Base-by-base conservation (phyloP, 192 early-diverging fungal genomes). In the Tieghemiomyces parasiticus region DNA sequence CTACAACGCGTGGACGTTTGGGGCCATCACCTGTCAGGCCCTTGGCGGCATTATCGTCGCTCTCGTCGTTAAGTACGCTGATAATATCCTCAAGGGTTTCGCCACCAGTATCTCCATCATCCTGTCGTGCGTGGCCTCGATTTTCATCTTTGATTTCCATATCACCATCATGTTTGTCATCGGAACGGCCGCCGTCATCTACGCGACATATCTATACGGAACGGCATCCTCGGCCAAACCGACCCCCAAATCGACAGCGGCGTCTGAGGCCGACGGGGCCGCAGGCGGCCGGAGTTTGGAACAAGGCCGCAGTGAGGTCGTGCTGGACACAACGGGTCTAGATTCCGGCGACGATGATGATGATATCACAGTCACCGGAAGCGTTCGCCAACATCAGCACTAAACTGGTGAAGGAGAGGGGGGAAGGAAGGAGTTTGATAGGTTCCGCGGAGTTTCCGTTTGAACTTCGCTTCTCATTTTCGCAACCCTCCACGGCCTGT, bases 1-100 rank as follows among this genome's bases (percentile, higher is more conserved):
- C 24, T 99, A 99, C 71, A 91, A 78, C 42, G 29, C 49, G 29
- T 84, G 91, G 78, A 89, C 92, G 1, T 80, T 77, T 63, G 73
- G 64, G 3, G 93, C 91, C 3, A 99, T 99, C 58, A 62, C 72
- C 3, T 86, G 83, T 65, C 93, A 95, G 72, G 92, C 95, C 0
- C 64, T 87, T 20, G 95, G 95, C 38, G 95, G 95, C 4, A 72
- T 99, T 9, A 81, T 99, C 59, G 95, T 97, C 0, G 92, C 95
- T 0, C 63, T 99, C 0, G 93, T 99, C 2, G 93, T 99, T 44
- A 94, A 96, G 74, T 96, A 92, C 68, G 93, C 95, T 0, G 94
- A 99, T 65, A 99, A 97, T 63, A 97, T 99, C 60, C 74, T 99
- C 35, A 99, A 99, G 67, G 92, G 95, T n/a, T 99, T 99, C 76